phyloP scores from a whole-genome alignment of 768 basidiomycete species.

The Russula emetica region DNA sequence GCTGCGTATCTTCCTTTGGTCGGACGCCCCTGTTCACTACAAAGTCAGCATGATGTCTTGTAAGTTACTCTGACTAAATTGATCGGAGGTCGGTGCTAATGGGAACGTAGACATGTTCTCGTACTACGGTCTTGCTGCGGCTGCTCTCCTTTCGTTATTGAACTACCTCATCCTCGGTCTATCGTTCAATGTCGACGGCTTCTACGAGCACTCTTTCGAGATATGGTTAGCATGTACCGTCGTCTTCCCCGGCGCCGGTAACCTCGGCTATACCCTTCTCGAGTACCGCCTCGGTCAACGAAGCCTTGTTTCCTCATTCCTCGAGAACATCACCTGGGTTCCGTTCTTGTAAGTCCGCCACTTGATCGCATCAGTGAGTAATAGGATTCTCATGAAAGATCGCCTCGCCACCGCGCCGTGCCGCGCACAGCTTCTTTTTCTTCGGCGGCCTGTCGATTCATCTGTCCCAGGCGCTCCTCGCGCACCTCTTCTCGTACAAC shows the following conservation, averaged over 20 bases:
- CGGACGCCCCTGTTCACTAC: conserved; percentile 72
- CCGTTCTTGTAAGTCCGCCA: conserved; percentile 66
- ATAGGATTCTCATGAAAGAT: conserved; percentile 2
- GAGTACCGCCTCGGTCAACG: conserved; percentile 64
- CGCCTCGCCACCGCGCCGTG: too few relatives aligned
- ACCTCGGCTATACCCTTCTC: conserved; percentile 60
- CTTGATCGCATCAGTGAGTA: background rate
- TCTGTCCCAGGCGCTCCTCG: conserved; percentile 48
- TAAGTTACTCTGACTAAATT: conserved; percentile 35
- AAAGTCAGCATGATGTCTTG: conserved; percentile 76
- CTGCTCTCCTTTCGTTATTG: conserved; percentile 55
- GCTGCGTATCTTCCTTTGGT: conserved; percentile 73
- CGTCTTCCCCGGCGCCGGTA: conserved; percentile 65
- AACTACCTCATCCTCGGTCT: conserved; percentile 71
- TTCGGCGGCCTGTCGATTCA: conserved; percentile 56
- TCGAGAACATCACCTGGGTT: conserved; percentile 62
- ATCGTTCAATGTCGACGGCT: conserved; percentile 58
- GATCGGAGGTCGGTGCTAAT: background rate
- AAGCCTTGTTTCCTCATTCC: conserved; percentile 44
- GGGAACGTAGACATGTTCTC: conserved; percentile 41
- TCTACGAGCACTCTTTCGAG: conserved; percentile 67
- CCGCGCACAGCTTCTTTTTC: conserved; percentile 44
- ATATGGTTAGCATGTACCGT: conserved; percentile 71
- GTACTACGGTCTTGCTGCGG: conserved; percentile 60
- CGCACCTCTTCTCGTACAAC: conserved; percentile 56